Percentiles rank a stretch among this genome's conserved stretches.
phyloP scores from a whole-genome alignment of 306 rosid genomes.

The Citrullus colocynthis region DNA sequence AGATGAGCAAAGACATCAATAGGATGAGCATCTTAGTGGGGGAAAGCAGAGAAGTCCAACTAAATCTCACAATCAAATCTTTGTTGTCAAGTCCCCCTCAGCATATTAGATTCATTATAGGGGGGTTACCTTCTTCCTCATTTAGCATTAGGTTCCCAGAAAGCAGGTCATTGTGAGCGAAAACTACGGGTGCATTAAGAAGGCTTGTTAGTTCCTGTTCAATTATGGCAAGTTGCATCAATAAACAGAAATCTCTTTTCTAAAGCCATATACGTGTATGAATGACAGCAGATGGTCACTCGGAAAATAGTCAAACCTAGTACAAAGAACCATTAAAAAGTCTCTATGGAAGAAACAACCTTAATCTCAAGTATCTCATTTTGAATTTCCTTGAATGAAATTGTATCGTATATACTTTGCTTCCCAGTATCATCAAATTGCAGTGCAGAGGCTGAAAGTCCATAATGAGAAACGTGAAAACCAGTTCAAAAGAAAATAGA shows the following conservation, averaged over 20 bases:
- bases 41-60: not conserved
- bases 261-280: not conserved
- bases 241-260: not conserved
- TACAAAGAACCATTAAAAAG: constrained; percentile 5
- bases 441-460: constrained; percentile 46
- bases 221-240: constrained; percentile 25
- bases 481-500: not conserved
- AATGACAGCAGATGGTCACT: not conserved
- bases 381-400: constrained; percentile 53
- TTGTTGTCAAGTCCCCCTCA: too few relatives aligned
- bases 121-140: constrained; percentile 62
- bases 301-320: not conserved
- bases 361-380: constrained; percentile 50
- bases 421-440: constrained; percentile 57
- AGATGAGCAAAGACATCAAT: constrained; percentile 15
- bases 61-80: too few relatives aligned
- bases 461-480: constrained; percentile 8
- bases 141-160: constrained; percentile 88
- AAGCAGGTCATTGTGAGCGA: constrained; percentile 84
- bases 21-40: constrained; percentile 5
- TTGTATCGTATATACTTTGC: constrained; percentile 39
- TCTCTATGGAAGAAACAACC: constrained; percentile 27
- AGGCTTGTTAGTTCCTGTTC: constrained; percentile 59
- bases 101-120: not conserved
- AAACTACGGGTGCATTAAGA: constrained; percentile 65